Base-by-base conservation (phyloP, 352 stramenopile genomes). In the Pythium rishiriense region DNA sequence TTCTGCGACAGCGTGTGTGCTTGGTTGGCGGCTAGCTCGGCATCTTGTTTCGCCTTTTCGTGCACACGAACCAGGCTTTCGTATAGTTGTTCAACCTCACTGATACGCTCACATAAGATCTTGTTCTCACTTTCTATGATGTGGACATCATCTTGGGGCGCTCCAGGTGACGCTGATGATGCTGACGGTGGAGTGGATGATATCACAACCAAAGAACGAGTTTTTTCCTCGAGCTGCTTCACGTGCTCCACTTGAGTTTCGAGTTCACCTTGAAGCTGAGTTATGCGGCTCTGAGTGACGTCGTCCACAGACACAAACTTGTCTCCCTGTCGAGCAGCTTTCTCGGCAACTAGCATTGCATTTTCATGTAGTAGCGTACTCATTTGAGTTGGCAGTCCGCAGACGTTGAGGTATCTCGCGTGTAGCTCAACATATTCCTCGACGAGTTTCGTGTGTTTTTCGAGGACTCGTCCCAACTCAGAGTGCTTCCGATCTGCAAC, bases 11-110 rank as follows among this genome's bases (percentile, higher is more conserved):
- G 48, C 4, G 70, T 68, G 41, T 90, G 86, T 1, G 83, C 81
- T 41, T 94, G 85, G 9, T 63, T 79, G 15, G 85, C 85, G 5
- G 85, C 85, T 3, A 92, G 55, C 10, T 78, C 68, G 11, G 81
- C 81, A 15, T 87, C 74, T 37, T 89, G 76, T 55, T 88, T 88
- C 48, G 89, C 85, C 52, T 81, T 87, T 12, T 64, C 43, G 35
- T 82, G 87, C 55, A 90, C 78, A 10, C 81, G 78, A 21, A 75
- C 62, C n/a, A 93, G 66, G 4, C 75, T 74, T 41, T 83, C 82
- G 53, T 91, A 94, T 0, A 91, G 60, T 57, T 92, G 83, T 59
- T 94, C 85, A 4, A 94, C 69, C 48, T 93, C 85, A 37, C 64
- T 74, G 24, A 94, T 78, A 25, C 83, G 81, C 46, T 92, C 81